These are phyloP conservation scores for Zymoseptoria crescenta DNA, from an alignment of 2,329 filamentous ascomycete genomes.

Conservation along the genomic window DNA sequence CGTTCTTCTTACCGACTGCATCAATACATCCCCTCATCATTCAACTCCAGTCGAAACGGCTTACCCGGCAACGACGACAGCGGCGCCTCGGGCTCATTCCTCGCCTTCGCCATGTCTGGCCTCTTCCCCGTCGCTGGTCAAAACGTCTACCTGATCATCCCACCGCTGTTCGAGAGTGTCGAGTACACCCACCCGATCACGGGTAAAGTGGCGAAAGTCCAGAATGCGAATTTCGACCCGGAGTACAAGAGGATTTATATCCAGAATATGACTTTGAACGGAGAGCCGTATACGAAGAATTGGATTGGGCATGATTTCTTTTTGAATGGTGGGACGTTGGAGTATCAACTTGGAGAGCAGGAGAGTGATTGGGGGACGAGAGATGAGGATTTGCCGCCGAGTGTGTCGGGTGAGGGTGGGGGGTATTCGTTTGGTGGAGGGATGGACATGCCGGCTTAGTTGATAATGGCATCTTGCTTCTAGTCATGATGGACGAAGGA, in stretches of 20 bases:
- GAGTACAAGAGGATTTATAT: slow-evolving; percentile 24
- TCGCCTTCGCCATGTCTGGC: slow-evolving; percentile 19
- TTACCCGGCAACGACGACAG: slow-evolving; percentile 19
- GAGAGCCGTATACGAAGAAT: slow-evolving; percentile 14
- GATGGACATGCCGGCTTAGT: background rate
- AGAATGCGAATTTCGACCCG: slow-evolving; percentile 29
- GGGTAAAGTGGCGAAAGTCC: slow-evolving; percentile 14
- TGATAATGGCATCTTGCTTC: background rate
- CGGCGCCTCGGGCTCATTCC: slow-evolving; percentile 17
- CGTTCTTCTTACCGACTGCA: slow-evolving; percentile 14
- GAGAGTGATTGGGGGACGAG: slow-evolving; percentile 18
- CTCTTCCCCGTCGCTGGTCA: slow-evolving; percentile 19
- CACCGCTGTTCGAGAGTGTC: slow-evolving; percentile 19
- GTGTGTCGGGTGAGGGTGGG: background rate
- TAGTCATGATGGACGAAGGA: background rate
- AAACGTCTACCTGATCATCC: slow-evolving; percentile 17
- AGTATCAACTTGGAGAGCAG: slow-evolving; percentile 13
- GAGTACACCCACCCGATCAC: slow-evolving; percentile 19
- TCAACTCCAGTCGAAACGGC: slow-evolving; percentile 14
- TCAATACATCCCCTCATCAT: slow-evolving; percentile 16
- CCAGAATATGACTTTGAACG: slow-evolving; percentile 18
- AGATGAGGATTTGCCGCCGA: slow-evolving; percentile 26
- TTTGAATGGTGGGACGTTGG: slow-evolving; percentile 13
- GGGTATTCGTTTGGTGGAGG: background rate
- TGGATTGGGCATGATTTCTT: slow-evolving; percentile 23